Percentiles rank a stretch among this genome's conserved stretches.
phyloP scores from a whole-genome alignment of 148 eudicot genomes.

The Cornus kousa region DNA sequence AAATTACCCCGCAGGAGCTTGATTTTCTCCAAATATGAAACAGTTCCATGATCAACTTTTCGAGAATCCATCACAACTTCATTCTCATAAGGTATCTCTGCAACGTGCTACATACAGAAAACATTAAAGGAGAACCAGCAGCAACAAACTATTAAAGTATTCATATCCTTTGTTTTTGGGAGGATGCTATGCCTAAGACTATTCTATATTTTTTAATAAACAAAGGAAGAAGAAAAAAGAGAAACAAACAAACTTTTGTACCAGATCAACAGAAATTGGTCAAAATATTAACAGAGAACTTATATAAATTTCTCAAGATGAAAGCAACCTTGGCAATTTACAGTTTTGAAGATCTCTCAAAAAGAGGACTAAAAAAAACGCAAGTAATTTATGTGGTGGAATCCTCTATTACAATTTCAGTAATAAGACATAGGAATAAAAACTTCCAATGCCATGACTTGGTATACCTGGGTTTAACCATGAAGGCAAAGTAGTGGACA shows the following conservation, averaged over 20 bases:
- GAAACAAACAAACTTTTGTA: neutral
- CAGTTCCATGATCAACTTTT: slow-evolving; percentile 81
- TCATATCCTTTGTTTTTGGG: neutral
- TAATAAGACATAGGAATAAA: too few relatives aligned
- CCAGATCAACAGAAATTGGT: neutral
- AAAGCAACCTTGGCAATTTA: neutral
- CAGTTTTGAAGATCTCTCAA: too few relatives aligned
- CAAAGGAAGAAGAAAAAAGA: neutral
- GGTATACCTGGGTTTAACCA: too few relatives aligned
- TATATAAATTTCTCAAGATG: neutral
- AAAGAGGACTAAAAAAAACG: too few relatives aligned
- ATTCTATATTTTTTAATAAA: neutral
- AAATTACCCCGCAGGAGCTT: slow-evolving; percentile 62
- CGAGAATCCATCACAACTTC: slow-evolving; percentile 56
- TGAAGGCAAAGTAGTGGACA: neutral
- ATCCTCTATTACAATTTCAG: too few relatives aligned
- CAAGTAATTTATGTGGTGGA: too few relatives aligned
- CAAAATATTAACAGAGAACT: neutral
- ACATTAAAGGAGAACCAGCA: neutral
- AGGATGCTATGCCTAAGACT: neutral
- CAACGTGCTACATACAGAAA: slow-evolving; percentile 63
- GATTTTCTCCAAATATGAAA: slow-evolving; percentile 70
- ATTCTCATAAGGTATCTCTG: slow-evolving; percentile 88
- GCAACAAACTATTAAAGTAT: neutral
- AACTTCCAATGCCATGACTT: too few relatives aligned